These are phyloP conservation scores for Favolaschia claudopus DNA, from an alignment of 768 basidiomycete genomes.

Conservation along the genomic window DNA sequence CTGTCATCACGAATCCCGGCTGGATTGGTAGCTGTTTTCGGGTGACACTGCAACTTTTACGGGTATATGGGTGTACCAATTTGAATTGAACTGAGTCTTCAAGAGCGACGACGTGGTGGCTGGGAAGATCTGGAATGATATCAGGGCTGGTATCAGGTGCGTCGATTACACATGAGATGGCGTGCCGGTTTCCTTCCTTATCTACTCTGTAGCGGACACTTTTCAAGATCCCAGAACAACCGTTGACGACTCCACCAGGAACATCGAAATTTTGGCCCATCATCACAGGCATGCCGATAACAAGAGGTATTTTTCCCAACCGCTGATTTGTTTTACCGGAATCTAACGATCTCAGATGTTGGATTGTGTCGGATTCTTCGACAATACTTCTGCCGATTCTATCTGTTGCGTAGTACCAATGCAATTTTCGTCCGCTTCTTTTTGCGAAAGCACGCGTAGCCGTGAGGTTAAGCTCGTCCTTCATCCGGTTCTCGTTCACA, in stretches of 20 bases:
- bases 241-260: slow-evolving; percentile 34
- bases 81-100: background rate
- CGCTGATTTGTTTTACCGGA: slow-evolving; percentile 22
- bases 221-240: slow-evolving; percentile 26
- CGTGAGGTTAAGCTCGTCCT: background rate
- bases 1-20: slow-evolving; percentile 36
- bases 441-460: background rate
- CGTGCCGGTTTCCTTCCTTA: too few species aligned
- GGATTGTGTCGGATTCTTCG: background rate
- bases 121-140: slow-evolving; percentile 20
- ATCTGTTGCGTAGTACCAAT: slow-evolving; percentile 28
- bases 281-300: slow-evolving; percentile 40
- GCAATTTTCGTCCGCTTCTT: background rate
- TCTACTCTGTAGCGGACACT: too few species aligned
- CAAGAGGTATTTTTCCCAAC: slow-evolving; percentile 31
- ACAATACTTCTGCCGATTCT: background rate
- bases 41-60: too few species aligned
- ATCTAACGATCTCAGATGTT: background rate
- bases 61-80: too few species aligned
- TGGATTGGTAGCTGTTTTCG: slow-evolving; percentile 34
- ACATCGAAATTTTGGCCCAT: slow-evolving; percentile 37
- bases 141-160: slow-evolving; percentile 22
- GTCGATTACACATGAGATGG: too few species aligned
- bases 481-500: slow-evolving; percentile 27
- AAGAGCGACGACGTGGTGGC: slow-evolving; percentile 20